These are phyloP conservation scores for Rubia peregrina DNA, from an alignment of 305 asterid species.

Conservation along the genomic window DNA sequence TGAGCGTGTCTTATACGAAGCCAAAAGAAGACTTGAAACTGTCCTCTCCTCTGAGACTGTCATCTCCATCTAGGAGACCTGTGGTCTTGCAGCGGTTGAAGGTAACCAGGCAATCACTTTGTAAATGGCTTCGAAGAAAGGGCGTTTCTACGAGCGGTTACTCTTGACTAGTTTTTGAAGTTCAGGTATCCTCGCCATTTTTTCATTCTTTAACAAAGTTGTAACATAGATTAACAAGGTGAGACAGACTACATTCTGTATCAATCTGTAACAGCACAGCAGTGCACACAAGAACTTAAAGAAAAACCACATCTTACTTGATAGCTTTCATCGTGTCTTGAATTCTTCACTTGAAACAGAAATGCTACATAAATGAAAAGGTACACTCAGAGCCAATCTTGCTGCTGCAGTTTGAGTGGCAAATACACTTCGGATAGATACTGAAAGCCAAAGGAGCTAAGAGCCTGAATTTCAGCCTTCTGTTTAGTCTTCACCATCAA, in stretches of 20 bases:
- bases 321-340: not conserved
- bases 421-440: constrained; percentile 82
- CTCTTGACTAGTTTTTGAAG: not conserved
- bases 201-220: constrained; percentile 15
- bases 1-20: constrained; percentile 15
- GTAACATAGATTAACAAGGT: not conserved
- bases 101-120: constrained; percentile 54
- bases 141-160: constrained; percentile 13
- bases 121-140: constrained; percentile 49
- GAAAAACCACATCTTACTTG: not conserved
- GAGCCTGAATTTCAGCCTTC: constrained; percentile 95
- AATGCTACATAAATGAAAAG: not conserved
- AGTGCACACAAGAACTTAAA: not conserved
- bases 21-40: constrained; percentile 27
- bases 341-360: not conserved
- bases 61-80: constrained; percentile 70
- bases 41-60: constrained; percentile 28
- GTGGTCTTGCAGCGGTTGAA: constrained; percentile 50
- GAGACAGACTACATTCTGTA: constrained; percentile 1
- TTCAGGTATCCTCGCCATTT: constrained; percentile 5
- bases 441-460: constrained; percentile 88
- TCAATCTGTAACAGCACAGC: not conserved
- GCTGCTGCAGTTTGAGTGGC: constrained; percentile 84
- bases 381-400: constrained; percentile 71
- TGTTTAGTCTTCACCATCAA: constrained; percentile 86